A percentile compares a stretch with the other conserved stretches of the same genome.
Evolutionary conservation across 805 yeast species (phyloP).

Genomic region (Clavispora santaluciae): DNA sequence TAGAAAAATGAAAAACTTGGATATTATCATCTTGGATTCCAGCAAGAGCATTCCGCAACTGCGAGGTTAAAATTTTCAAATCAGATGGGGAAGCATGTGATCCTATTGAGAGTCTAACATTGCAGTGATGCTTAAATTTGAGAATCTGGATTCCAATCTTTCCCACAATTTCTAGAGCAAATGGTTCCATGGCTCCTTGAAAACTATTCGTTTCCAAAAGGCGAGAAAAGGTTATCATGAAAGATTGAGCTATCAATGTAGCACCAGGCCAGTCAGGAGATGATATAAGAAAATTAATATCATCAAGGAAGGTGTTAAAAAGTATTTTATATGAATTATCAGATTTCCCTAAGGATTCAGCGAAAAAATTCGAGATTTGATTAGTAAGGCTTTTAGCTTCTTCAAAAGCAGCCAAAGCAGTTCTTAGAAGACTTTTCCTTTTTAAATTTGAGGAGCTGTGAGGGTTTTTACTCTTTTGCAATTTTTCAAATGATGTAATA

Average conservation of each 20-base stretch:
- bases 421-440: slow-evolving; percentile 4
- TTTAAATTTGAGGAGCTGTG: slow-evolving; percentile 4
- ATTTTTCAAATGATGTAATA: background rate
- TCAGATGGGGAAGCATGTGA: background rate
- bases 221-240: slow-evolving; percentile 40
- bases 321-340: slow-evolving; percentile 6
- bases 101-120: background rate
- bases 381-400: slow-evolving; percentile 1
- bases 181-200: slow-evolving; percentile 41
- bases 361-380: slow-evolving; percentile 7
- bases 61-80: background rate
- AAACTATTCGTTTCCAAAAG: slow-evolving; percentile 36
- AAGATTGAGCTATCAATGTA: slow-evolving; percentile 29
- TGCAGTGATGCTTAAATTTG: slow-evolving; percentile 6
- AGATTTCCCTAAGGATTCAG: slow-evolving; percentile 2
- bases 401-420: background rate
- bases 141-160: slow-evolving; percentile 49
- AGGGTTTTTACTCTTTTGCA: slow-evolving; percentile 7
- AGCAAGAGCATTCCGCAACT: background rate
- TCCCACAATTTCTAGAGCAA: slow-evolving; percentile 59
- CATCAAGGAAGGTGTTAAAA: slow-evolving; percentile 42
- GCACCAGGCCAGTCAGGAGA: slow-evolving; percentile 62
- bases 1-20: background rate
- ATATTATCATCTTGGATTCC: background rate
- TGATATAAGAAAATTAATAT: slow-evolving; percentile 45